A percentile compares a stretch with the other conserved stretches of the same genome.
phyloP scores from a whole-genome alignment of 75 land plant genomes.

The Picea glauca region DNA sequence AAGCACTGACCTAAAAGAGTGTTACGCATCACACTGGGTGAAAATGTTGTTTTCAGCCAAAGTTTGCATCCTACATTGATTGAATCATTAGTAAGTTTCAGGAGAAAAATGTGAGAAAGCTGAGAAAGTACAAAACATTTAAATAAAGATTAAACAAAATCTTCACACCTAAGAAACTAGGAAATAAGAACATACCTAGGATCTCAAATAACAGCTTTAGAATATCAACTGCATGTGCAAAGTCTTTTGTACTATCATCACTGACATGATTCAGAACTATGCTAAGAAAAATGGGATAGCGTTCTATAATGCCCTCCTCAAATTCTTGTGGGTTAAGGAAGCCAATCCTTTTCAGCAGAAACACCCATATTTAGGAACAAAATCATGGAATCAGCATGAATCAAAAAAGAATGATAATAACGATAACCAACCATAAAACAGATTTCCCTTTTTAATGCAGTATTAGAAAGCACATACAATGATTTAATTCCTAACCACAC shows the following conservation, averaged over 20 bases:
- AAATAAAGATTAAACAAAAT: not conserved
- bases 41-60: constrained; percentile 86
- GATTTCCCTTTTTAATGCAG: not conserved
- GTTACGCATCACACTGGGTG: constrained; percentile 91
- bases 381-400: not conserved
- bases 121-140: not conserved
- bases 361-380: constrained; percentile 9
- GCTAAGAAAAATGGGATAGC: constrained; percentile 79
- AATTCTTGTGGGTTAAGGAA: constrained; percentile 78
- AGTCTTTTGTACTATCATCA: constrained; percentile 67
- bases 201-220: constrained; percentile 68
- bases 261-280: constrained; percentile 91
- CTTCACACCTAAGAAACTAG: not conserved
- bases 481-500: constrained; percentile 86
- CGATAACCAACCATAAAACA: not conserved
- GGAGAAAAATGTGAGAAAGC: not conserved
- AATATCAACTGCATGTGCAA: constrained; percentile 80
- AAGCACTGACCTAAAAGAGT: constrained; percentile 96
- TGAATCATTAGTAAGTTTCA: not conserved
- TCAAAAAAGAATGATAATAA: not conserved
- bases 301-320: constrained; percentile 91
- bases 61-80: constrained; percentile 66
- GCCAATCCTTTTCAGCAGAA: constrained; percentile 54
- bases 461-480: constrained; percentile 53
- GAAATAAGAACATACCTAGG: constrained; percentile 55